Conservation (phyloP, 2,329 filamentous ascomycete species). For the Colletotrichum australisinense region DNA sequence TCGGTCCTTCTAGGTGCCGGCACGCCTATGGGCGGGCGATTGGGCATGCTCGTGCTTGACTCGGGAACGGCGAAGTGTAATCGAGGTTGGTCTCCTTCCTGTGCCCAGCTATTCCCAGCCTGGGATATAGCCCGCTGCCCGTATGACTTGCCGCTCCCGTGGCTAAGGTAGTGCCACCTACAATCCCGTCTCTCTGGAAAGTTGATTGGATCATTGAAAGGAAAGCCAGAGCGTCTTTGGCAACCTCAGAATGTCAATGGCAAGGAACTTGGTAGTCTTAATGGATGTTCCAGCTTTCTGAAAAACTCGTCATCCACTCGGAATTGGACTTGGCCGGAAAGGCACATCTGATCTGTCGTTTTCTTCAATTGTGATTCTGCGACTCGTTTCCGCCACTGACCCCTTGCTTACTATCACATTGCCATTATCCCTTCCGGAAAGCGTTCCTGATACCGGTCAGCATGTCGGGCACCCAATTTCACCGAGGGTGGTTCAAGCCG, state of each 20-base stretch:
- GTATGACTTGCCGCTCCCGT: slow-evolving; percentile 15
- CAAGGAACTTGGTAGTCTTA: too few relatives aligned
- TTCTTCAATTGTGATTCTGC: background rate
- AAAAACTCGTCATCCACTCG: background rate
- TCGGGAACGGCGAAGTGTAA: too few relatives aligned
- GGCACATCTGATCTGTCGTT: background rate
- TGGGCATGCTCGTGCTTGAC: background rate
- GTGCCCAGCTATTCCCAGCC: background rate
- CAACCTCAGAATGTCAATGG: background rate
- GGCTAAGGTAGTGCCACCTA: background rate
- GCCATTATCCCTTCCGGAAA: slow-evolving; percentile 4
- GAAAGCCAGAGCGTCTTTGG: background rate
- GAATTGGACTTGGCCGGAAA: background rate
- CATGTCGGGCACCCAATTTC: slow-evolving; percentile 15
- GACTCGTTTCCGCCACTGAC: background rate
- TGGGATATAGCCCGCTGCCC: background rate
- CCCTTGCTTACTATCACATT: slow-evolving; percentile 19
- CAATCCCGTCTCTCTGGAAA: slow-evolving; percentile 6
- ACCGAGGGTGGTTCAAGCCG: slow-evolving; percentile 3
- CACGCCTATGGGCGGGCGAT: background rate
- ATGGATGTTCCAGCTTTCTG: background rate
- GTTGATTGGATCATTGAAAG: background rate
- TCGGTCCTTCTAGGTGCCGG: background rate
- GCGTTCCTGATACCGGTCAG: slow-evolving; percentile 4
- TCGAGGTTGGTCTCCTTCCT: background rate